phyloP scores from a whole-genome alignment of 495 filamentous ascomycete genomes.

The Podospora pseudocomata region DNA sequence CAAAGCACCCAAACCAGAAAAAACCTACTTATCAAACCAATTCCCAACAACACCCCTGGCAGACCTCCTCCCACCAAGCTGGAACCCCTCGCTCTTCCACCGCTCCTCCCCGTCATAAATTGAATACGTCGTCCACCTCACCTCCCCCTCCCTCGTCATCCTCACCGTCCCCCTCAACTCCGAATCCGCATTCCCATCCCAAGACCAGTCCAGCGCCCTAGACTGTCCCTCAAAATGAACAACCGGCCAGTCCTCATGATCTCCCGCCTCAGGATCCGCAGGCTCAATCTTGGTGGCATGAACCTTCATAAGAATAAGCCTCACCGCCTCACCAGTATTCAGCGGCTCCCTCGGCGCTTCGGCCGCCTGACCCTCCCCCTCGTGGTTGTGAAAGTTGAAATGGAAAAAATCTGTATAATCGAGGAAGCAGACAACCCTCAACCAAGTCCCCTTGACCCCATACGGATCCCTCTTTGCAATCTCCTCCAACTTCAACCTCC shows the following conservation, averaged over 20 bases:
- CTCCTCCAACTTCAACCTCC: slow-evolving; percentile 3
- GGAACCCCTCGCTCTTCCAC: slow-evolving; percentile 64
- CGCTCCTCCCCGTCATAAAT: slow-evolving; percentile 58
- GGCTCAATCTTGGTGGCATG: slow-evolving; percentile 49
- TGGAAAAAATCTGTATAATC: slow-evolving; percentile 61
- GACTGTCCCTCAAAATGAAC: slow-evolving; percentile 57
- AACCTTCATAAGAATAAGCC: slow-evolving; percentile 62
- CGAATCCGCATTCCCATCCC: slow-evolving; percentile 61
- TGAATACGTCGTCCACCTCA: slow-evolving; percentile 63
- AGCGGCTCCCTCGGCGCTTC: slow-evolving; percentile 44
- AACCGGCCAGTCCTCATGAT: slow-evolving; percentile 51
- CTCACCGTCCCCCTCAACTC: slow-evolving; percentile 50
- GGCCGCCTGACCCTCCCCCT: slow-evolving; percentile 24
- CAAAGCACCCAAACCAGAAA: neutral
- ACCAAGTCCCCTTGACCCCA: slow-evolving; percentile 56
- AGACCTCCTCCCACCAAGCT: slow-evolving; percentile 56
- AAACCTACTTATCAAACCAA: slow-evolving; percentile 62
- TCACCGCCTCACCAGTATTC: slow-evolving; percentile 54
- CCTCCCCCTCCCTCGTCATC: slow-evolving; percentile 58
- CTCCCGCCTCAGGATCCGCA: slow-evolving; percentile 38
- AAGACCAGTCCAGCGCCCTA: slow-evolving; percentile 50
- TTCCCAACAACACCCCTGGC: slow-evolving; percentile 58
- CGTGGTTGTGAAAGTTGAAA: slow-evolving; percentile 53
- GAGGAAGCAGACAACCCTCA: slow-evolving; percentile 54
- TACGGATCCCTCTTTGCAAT: slow-evolving; percentile 56